Base-by-base conservation (phyloP, 2,329 filamentous ascomycete species). In the Metarhizium humberi region DNA sequence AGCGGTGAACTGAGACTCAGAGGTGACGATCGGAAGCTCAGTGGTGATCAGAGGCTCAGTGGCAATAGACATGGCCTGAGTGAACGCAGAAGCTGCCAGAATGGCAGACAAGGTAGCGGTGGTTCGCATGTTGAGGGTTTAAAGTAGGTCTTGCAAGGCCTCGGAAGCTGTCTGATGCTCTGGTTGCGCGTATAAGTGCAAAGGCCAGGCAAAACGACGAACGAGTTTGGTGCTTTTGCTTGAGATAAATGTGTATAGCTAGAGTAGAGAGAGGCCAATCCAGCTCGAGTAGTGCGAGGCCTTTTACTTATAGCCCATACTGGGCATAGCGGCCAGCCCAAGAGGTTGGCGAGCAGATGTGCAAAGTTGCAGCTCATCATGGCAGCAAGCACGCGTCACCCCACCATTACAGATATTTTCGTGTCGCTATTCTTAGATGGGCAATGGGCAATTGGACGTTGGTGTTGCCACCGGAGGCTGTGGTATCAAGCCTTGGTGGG, bases 81-180 rank as follows among this genome's bases (percentile, higher is more conserved):
- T 36, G n/a, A 56, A 45, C 32, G 50, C 51, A 13, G 54, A 55
- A 16, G 45, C 51, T 34, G 62, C 62, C 56, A 63, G 53, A 56
- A 54, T 32, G 52, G 56, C 55, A 20, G 58, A 50, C 55, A 63
- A 13, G 34, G 55, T 42, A 45, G 58, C 43, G 18, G 53, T 55
- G 55, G 55, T 53, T 53, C 61, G 61, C 61, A 63, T 63, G 53
- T 54, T 60, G 56, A 51, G 20, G n/a, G 40, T 6, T 16, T 45
- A 6, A 6, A 7, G 18, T 7, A 42, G 14, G 30, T 49, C n/a
- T 14, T 46, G 18, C 11, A n/a, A 25, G 25, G 25, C 25, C 25
- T 25, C 5, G 18, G 10, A 52, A 45, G 25, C 6, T n/a, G 13
- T 46, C 46, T 30, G 14, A 25, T 46, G 42, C 20, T 30, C 13